Base-by-base conservation (phyloP, 306 rosid species). In the Nissolia schottii region DNA sequence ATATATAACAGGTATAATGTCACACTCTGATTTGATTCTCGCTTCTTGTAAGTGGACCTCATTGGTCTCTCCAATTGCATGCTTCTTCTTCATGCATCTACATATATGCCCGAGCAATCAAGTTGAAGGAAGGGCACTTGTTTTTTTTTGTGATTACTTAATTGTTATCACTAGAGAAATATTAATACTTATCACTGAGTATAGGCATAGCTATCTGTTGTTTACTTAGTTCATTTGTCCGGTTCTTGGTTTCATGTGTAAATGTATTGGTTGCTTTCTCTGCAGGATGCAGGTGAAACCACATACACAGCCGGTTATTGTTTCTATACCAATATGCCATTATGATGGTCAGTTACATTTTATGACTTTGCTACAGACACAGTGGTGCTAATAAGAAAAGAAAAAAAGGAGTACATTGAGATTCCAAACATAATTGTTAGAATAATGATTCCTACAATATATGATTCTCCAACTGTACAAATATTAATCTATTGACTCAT, bases 201-300 rank as follows among this genome's bases (percentile, higher is more conserved):
- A 59, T 29, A 37, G 55, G 55, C 50, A 11, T 46, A 22, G 6
- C 25, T 57, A 32, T 57, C 75, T 28, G 15, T 58, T 71, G 41
- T 19, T 55, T 15, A 13, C 54, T 54, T 14, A 35, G 50, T 56
- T 54, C 27, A 61, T 27, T 53, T 37, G 16, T 19, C 27, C 64
- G 14, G 71, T 46, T 50, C 55, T 54, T 49, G 6, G 51, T 57
- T 64, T 74, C 46, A 31, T 58, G 24, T 34, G 24, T 78, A 4
- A n/a, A 68, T 60, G 27, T 48, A 69, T 60, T 61, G 70, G 62
- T 35, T 48, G 64, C 37, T 77, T 56, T 75, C 64, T 75, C 56
- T 38, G 45, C 83, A 90, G 98, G 87, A 89, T 93, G 98, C 92
- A 85, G 73, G 94, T 93, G 81, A 87, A 89, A 80, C 63, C 96